These are phyloP conservation scores for Viridothelium virens DNA, from an alignment of 495 filamentous ascomycete genomes.

Conservation along the genomic window DNA sequence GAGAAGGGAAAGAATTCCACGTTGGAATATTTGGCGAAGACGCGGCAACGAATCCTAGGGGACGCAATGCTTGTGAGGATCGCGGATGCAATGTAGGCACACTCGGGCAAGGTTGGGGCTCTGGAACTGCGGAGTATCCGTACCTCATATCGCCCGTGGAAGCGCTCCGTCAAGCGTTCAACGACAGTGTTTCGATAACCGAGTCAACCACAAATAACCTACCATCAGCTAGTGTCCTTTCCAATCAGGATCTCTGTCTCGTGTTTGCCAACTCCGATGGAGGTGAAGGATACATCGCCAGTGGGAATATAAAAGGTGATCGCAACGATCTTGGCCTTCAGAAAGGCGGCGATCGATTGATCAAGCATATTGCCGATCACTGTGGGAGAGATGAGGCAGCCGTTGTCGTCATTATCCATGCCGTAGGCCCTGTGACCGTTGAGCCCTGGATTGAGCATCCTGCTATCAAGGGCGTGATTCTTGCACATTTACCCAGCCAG, in stretches of 20 bases:
- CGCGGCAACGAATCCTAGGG: constrained; percentile 54
- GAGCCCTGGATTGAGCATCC: constrained; percentile 79
- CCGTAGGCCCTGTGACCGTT: constrained; percentile 78
- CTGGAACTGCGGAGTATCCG: constrained; percentile 79
- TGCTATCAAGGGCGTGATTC: constrained; percentile 69
- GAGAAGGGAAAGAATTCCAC: constrained; percentile 40
- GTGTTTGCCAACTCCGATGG: constrained; percentile 56
- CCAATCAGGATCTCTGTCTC: constrained; percentile 56
- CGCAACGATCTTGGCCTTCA: constrained; percentile 73
- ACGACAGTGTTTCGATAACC: constrained; percentile 50
- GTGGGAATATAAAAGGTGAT: constrained; percentile 63
- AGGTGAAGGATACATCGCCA: constrained; percentile 58
- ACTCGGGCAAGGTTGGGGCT: constrained; percentile 81
- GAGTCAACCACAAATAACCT: constrained; percentile 54
- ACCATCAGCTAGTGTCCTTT: constrained; percentile 38
- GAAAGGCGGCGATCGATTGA: constrained; percentile 66
- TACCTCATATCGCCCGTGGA: constrained; percentile 67
- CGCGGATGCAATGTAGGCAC: constrained; percentile 77
- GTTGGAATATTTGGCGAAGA: constrained; percentile 84
- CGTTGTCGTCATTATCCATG: constrained; percentile 80
- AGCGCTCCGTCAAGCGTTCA: constrained; percentile 55
- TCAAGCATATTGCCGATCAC: constrained; percentile 58
- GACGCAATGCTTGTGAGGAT: constrained; percentile 70
- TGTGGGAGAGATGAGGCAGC: constrained; percentile 62
- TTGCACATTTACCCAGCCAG: constrained; percentile 84